Evolutionary conservation across 345 rosid genomes (phyloP).

Genomic region (Populus ilicifolia): DNA sequence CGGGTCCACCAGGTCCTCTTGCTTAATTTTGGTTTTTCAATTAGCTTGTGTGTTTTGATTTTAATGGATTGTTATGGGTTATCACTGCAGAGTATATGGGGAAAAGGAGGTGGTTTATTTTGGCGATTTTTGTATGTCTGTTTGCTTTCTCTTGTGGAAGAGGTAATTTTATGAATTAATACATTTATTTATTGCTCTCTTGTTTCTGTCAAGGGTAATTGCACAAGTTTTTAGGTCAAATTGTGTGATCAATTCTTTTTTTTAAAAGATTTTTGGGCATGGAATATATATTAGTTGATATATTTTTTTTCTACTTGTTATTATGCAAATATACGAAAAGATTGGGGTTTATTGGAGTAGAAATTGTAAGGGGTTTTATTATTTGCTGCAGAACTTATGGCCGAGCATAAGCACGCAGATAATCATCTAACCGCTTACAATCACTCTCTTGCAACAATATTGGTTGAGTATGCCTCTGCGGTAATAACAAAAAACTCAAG

Average conservation of each 20-base stretch:
- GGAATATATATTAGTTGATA: too few relatives aligned
- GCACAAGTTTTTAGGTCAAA: background rate
- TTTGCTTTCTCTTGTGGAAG: constrained; percentile 35
- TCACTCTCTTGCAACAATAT: constrained; percentile 69
- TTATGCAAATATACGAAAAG: background rate
- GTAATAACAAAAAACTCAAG: constrained; percentile 29
- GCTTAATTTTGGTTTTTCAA: background rate
- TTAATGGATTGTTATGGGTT: background rate
- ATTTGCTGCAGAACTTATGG: constrained; percentile 44
- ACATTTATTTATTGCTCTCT: background rate
- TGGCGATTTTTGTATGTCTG: constrained; percentile 30
- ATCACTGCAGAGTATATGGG: constrained; percentile 42
- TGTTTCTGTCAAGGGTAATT: background rate
- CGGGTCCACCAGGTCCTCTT: background rate
- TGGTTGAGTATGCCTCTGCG: constrained; percentile 95
- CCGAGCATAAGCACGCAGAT: constrained; percentile 28
- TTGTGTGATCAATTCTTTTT: too few relatives aligned
- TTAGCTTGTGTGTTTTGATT: background rate
- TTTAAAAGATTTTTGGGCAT: too few relatives aligned
- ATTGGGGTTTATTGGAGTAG: background rate
- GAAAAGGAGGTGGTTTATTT: constrained; percentile 31
- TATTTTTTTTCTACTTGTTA: too few relatives aligned
- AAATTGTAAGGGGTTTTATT: background rate
- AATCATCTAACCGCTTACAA: constrained; percentile 45
- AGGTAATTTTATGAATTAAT: constrained; percentile 30